phyloP scores from a whole-genome alignment of 257 asterid species.

The Solanum ahanhuiri region DNA sequence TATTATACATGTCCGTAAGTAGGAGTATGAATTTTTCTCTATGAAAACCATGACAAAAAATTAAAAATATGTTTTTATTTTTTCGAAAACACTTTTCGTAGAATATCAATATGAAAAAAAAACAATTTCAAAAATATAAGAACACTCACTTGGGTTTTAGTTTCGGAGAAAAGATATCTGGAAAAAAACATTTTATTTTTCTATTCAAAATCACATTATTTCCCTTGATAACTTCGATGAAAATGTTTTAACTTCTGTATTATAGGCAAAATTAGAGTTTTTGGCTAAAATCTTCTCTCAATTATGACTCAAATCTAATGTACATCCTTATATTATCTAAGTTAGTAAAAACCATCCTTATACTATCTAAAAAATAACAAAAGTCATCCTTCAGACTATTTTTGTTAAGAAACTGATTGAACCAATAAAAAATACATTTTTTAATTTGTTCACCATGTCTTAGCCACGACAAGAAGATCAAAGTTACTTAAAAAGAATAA shows the following conservation, averaged over 20 bases:
- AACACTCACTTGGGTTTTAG: not conserved
- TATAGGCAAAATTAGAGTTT: not conserved
- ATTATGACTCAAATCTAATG: no score
- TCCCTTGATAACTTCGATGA: not conserved
- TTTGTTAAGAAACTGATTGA: no score
- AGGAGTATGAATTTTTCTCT: rapidly evolving
- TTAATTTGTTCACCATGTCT: no score
- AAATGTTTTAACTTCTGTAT: not conserved
- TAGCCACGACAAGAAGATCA: no score
- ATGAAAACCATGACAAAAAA: rapidly evolving
- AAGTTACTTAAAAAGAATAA: no score
- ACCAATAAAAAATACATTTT: no score
- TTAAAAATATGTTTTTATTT: not conserved
- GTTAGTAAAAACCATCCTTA: no score
- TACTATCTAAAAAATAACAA: no score
- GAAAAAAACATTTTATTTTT: not conserved
- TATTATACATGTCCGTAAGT: rapidly evolving
- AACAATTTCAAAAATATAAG: not conserved
- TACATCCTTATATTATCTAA: no score
- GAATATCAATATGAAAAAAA: not conserved
- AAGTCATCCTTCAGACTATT: no score
- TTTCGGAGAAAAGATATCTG: not conserved
- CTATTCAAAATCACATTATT: not conserved
- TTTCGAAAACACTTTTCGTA: rapidly evolving
- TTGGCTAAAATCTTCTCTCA: no score